A percentile compares a stretch with the other conserved stretches of the same genome.
Conservation (phyloP, 2,329 filamentous ascomycete species). For the Hirsutella rhossiliensis region DNA sequence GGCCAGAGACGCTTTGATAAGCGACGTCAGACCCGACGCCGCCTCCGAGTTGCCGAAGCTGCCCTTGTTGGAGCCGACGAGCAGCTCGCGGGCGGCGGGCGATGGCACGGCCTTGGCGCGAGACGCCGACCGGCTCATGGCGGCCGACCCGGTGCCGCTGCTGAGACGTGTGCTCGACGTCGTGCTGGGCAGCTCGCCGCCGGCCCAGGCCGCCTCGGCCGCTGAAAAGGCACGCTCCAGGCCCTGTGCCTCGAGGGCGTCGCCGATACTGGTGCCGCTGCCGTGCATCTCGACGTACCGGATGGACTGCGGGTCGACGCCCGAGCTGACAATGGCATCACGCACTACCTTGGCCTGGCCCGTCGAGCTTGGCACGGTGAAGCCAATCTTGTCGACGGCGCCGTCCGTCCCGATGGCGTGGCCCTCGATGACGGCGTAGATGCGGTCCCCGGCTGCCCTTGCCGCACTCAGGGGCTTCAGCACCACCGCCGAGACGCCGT, state of each 20-base stretch:
- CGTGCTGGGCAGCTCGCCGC: no score
- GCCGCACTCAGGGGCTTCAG: background rate
- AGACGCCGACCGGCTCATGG: no score
- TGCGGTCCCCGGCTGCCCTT: background rate
- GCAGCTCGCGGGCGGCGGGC: no score
- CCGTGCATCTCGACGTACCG: background rate
- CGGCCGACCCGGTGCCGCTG: no score
- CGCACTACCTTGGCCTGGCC: background rate
- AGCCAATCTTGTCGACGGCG: background rate
- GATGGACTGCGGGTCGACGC: background rate
- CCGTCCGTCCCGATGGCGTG: background rate
- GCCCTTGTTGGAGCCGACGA: no score
- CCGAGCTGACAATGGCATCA: background rate
- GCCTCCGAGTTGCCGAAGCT: no score
- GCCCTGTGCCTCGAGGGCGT: background rate
- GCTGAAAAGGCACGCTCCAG: no score
- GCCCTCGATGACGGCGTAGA: background rate
- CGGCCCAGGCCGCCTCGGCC: no score
- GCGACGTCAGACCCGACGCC: no score
- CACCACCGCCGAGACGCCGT: background rate
- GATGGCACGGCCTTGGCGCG: no score
- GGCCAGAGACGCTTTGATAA: no score
- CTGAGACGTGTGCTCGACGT: no score
- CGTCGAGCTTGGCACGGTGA: background rate
- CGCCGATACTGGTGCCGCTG: background rate